phyloP scores from a whole-genome alignment of 1,284 basidiomycete species.

The Hymenochaete sp. region DNA sequence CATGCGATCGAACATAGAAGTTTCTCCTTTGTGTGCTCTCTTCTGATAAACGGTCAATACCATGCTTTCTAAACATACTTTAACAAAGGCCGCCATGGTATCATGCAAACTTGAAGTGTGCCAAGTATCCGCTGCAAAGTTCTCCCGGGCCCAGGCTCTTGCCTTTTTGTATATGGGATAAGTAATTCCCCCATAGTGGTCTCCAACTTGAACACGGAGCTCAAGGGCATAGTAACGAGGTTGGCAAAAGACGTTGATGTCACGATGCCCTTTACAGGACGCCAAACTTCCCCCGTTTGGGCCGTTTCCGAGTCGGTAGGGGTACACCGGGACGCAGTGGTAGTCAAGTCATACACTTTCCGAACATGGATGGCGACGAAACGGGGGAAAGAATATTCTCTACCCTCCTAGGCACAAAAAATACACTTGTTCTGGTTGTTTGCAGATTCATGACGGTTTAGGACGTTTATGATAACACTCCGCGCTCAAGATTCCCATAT shows the following conservation, averaged over 20 bases:
- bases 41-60: constrained; percentile 38
- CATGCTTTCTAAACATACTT: background rate
- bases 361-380: too few relatives aligned
- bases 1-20: constrained; percentile 85
- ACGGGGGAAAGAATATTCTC: too few relatives aligned
- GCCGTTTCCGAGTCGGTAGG: too few relatives aligned
- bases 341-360: constrained; percentile 84
- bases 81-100: constrained; percentile 80
- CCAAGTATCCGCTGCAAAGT: constrained; percentile 77
- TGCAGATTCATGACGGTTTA: too few relatives aligned
- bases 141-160: constrained; percentile 89
- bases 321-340: constrained; percentile 51
- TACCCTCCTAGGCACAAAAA: too few relatives aligned
- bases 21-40: constrained; percentile 72
- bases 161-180: constrained; percentile 89
- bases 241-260: constrained; percentile 42
- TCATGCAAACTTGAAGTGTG: constrained; percentile 72
- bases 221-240: constrained; percentile 34
- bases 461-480: too few relatives aligned
- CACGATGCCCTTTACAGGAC: constrained; percentile 41
- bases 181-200: constrained; percentile 95
- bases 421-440: too few relatives aligned
- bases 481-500: too few relatives aligned
- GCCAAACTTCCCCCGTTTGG: constrained; percentile 53
- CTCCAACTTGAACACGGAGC: constrained; percentile 88